Percentiles rank a stretch among this genome's conserved stretches.
phyloP scores from a whole-genome alignment of 306 rosid genomes.

The Quercus glauca region DNA sequence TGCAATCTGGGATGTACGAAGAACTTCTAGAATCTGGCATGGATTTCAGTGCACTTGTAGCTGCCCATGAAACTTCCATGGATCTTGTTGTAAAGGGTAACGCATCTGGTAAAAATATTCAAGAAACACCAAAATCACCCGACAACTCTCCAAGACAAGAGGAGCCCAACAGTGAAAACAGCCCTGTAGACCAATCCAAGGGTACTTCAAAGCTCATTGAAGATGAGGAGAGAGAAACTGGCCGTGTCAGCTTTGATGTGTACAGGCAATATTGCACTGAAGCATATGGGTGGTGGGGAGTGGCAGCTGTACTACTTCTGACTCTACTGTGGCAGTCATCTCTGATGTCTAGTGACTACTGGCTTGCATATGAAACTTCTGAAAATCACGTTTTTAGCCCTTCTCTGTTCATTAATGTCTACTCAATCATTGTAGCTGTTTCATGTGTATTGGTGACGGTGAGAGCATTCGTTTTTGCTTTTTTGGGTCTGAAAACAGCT shows the following conservation, averaged over 20 bases:
- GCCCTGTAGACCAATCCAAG: constrained; percentile 43
- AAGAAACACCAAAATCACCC: constrained; percentile 31
- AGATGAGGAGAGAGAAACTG: constrained; percentile 91
- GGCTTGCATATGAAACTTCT: constrained; percentile 89
- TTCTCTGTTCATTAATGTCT: constrained; percentile 54
- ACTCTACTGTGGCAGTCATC: constrained; percentile 73
- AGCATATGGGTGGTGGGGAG: constrained; percentile 94
- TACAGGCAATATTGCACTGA: constrained; percentile 87
- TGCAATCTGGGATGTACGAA: constrained; percentile 76
- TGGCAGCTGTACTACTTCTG: constrained; percentile 38
- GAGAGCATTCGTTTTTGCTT: constrained; percentile 43
- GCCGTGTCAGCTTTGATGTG: constrained; percentile 66
- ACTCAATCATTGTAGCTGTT: constrained; percentile 38
- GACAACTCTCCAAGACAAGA: constrained; percentile 27
- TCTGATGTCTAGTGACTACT: constrained; percentile 76
- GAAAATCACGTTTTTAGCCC: constrained; percentile 64
- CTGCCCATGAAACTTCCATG: constrained; percentile 91
- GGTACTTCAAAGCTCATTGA: constrained; percentile 83
- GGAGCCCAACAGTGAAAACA: constrained; percentile 54
- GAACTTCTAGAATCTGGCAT: constrained; percentile 57
- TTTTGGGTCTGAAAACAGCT: constrained; percentile 76
- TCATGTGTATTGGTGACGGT: constrained; percentile 41
- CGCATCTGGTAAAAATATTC: constrained; percentile 33
- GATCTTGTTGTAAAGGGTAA: constrained; percentile 77
- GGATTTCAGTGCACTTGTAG: constrained; percentile 78